A percentile compares a stretch with the other conserved stretches of the same genome.
These are phyloP conservation scores for Penstemon davidsonii DNA, from an alignment of 257 asterid species.

Conservation along the genomic window DNA sequence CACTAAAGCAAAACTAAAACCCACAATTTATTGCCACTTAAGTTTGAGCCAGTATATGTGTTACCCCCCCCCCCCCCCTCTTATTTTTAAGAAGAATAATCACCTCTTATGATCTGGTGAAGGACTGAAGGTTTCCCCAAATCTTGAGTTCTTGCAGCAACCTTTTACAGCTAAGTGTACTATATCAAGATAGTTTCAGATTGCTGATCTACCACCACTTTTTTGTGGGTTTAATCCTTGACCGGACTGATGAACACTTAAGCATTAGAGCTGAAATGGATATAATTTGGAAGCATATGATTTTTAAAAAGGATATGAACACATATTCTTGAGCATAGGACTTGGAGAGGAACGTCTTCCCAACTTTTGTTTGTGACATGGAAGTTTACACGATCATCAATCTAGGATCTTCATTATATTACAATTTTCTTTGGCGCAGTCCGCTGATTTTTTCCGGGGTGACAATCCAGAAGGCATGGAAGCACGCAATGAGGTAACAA, in stretches of 20 bases:
- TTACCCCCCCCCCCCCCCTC: not conserved
- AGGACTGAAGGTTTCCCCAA: not conserved
- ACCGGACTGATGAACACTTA: not conserved
- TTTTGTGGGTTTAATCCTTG: not conserved
- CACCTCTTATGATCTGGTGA: constrained; percentile 1
- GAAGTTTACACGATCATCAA: constrained; percentile 19
- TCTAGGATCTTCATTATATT: constrained; percentile 18
- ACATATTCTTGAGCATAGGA: not conserved
- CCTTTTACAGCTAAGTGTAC: not conserved
- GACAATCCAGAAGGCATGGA: constrained; percentile 97
- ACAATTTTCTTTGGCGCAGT: constrained; percentile 48
- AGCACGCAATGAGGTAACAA: constrained; percentile 95
- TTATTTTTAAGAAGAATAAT: constrained; percentile 8
- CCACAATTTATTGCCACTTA: not conserved
- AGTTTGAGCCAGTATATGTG: not conserved
- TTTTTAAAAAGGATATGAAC: not conserved
- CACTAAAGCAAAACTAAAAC: constrained; percentile 9
- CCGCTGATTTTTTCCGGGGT: constrained; percentile 96
- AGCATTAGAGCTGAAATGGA: not conserved
- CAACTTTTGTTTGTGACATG: constrained; percentile 15
- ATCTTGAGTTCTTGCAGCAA: not conserved
- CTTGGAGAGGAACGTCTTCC: not conserved
- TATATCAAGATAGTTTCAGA: not conserved
- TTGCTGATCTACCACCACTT: not conserved
- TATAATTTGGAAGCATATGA: not conserved